Evolutionary conservation across 352 stramenopile genomes (phyloP).

Genomic region (Thalassiosira hispida): DNA sequence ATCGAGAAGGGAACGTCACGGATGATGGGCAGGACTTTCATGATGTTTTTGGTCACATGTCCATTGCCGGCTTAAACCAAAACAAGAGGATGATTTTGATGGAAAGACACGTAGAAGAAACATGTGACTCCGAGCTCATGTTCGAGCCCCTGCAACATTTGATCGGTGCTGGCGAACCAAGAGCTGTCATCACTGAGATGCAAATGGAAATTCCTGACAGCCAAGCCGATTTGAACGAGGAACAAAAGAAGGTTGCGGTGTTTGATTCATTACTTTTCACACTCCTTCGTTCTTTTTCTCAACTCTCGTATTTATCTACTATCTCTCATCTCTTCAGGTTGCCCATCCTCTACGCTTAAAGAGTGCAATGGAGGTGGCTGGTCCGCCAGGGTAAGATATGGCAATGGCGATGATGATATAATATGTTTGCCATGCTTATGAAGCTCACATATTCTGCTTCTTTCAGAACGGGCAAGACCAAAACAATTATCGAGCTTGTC

Average conservation of each 20-base stretch:
- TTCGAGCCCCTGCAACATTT: constrained; percentile 44
- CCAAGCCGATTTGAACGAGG: constrained; percentile 37
- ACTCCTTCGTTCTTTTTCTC: too few relatives aligned
- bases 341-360: constrained; percentile 46
- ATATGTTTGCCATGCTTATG: neutral
- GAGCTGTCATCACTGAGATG: constrained; percentile 31
- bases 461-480: constrained; percentile 51
- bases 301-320: too few relatives aligned
- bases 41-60: neutral
- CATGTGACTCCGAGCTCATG: constrained; percentile 24
- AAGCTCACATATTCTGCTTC: too few relatives aligned
- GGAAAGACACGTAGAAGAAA: constrained; percentile 33
- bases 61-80: constrained; percentile 50
- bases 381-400: constrained; percentile 23
- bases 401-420: neutral
- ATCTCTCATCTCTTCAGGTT: too few relatives aligned
- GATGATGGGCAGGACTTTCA: neutral
- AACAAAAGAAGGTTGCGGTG: constrained; percentile 35
- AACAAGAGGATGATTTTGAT: constrained; percentile 49
- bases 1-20: constrained; percentile 11
- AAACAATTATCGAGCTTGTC: constrained; percentile 56
- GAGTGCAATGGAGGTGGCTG: constrained; percentile 60
- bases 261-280: too few relatives aligned
- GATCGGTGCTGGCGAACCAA: constrained; percentile 30
- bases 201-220: constrained; percentile 27